These are phyloP conservation scores for Pythium biforme DNA, from an alignment of 352 stramenopile species.

Conservation along the genomic window DNA sequence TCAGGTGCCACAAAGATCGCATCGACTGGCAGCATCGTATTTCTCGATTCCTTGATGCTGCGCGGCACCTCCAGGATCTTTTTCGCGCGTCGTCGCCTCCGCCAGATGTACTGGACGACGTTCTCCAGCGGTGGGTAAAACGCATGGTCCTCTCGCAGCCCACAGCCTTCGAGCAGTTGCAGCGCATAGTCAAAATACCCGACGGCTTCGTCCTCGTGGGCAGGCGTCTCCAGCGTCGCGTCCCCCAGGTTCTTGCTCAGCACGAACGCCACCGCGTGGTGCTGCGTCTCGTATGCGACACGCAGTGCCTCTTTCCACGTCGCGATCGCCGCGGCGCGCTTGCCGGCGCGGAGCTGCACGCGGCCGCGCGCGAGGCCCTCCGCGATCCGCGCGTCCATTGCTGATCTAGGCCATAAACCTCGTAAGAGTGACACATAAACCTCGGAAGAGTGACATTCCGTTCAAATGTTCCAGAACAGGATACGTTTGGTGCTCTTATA, in stretches of 20 bases:
- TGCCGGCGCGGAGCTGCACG: conserved; percentile 32
- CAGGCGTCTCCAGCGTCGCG: conserved; percentile 14
- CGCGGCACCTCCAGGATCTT: conserved; percentile 1
- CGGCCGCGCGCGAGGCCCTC: conserved; percentile 32
- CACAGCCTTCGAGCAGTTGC: conserved; percentile 17
- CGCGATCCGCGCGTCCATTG: conserved; percentile 17
- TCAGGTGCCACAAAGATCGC: background rate
- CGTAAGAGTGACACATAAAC: too few relatives aligned
- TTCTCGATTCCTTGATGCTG: background rate
- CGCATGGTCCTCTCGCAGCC: conserved; percentile 7
- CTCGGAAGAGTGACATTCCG: conserved; percentile 12
- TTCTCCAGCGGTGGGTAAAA: conserved; percentile 12
- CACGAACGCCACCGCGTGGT: conserved; percentile 64
- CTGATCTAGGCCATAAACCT: background rate
- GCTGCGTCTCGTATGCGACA: conserved; percentile 42
- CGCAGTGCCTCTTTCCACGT: conserved; percentile 55
- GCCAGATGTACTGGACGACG: conserved; percentile 18
- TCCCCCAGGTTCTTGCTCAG: conserved; percentile 70
- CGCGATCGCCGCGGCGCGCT: conserved; percentile 33
- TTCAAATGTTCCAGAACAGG: background rate
- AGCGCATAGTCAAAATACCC: conserved; percentile 30
- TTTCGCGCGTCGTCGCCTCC: conserved; percentile 15
- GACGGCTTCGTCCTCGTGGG: conserved; percentile 5
- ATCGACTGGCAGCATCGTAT: background rate
- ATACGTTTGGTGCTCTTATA: conserved; percentile 7